These are phyloP conservation scores for Blakeslea trispora DNA, from an alignment of 371 early-diverging fungal species.

Conservation along the genomic window DNA sequence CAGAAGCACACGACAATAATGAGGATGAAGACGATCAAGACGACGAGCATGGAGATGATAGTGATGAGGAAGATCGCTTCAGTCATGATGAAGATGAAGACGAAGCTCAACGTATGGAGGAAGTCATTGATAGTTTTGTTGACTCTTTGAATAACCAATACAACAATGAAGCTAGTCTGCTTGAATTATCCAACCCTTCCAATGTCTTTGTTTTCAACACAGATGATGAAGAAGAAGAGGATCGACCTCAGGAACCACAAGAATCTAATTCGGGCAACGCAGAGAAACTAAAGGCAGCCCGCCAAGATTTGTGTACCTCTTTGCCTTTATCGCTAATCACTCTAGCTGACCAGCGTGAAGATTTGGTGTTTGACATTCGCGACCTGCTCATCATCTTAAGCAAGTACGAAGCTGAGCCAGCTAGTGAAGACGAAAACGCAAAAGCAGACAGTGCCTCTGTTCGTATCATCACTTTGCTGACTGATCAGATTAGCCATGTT, in stretches of 20 bases:
- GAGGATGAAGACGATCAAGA: conserved; percentile 7
- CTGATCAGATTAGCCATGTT: conserved; percentile 32
- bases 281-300: conserved; percentile 47
- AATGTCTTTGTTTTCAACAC: not conserved
- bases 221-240: not conserved
- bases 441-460: conserved; percentile 8
- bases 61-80: conserved; percentile 19
- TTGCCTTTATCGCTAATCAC: conserved; percentile 56
- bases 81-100: conserved; percentile 23
- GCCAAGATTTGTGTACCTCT: conserved; percentile 52
- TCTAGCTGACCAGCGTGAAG: conserved; percentile 67
- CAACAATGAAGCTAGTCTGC: conserved; percentile 10
- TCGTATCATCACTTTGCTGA: conserved; percentile 37
- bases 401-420: conserved; percentile 44
- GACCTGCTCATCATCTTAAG: conserved; percentile 61
- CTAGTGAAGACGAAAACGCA: not conserved
- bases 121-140: conserved; percentile 20
- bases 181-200: conserved; percentile 1
- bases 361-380: conserved; percentile 69
- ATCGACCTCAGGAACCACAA: not conserved
- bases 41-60: conserved; percentile 18
- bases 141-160: conserved; percentile 17
- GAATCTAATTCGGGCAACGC: conserved; percentile 24
- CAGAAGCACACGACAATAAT: conserved; percentile 8
- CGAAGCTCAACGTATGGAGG: conserved; percentile 23